phyloP scores from a whole-genome alignment of 2,329 filamentous ascomycete genomes.

The Botrytis squamosa region DNA sequence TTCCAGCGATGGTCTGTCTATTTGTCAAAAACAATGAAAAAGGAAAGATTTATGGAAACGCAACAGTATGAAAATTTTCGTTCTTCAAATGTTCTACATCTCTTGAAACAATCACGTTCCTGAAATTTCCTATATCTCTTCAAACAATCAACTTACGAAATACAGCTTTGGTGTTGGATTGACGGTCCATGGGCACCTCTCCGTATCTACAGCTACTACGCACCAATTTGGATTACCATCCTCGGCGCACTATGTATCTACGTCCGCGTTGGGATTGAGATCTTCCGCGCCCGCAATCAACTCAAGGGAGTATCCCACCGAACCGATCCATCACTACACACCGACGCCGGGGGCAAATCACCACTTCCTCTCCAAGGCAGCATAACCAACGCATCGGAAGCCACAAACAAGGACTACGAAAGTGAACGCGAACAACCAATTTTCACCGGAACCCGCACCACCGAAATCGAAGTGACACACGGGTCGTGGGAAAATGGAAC shows the following conservation, averaged over 20 bases:
- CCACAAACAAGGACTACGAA: background rate
- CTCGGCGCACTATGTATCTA: conserved; percentile 63
- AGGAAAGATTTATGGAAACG: conserved; percentile 42
- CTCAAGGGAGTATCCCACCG: conserved; percentile 6
- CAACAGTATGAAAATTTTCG: conserved; percentile 30
- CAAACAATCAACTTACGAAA: conserved; percentile 48
- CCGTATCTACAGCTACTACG: conserved; percentile 74
- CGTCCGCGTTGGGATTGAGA: conserved; percentile 60
- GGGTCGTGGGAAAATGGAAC: conserved; percentile 14
- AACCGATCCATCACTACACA: conserved; percentile 11
- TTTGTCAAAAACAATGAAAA: conserved; percentile 45
- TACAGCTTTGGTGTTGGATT: conserved; percentile 77
- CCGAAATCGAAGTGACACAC: conserved; percentile 31
- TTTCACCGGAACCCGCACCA: conserved; percentile 29
- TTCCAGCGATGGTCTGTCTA: conserved; percentile 55
- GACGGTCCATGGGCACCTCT: conserved; percentile 64
- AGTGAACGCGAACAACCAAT: conserved; percentile 4
- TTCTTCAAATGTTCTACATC: too few relatives aligned
- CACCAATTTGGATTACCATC: conserved; percentile 65
- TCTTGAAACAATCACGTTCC: background rate
- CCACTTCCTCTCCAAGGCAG: conserved; percentile 1
- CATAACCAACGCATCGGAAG: background rate
- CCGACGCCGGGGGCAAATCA: conserved; percentile 40
- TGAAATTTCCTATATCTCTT: background rate
- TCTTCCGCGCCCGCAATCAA: conserved; percentile 59